phyloP scores from a whole-genome alignment of 1,139 yeast species.

The Pichia sp. region DNA sequence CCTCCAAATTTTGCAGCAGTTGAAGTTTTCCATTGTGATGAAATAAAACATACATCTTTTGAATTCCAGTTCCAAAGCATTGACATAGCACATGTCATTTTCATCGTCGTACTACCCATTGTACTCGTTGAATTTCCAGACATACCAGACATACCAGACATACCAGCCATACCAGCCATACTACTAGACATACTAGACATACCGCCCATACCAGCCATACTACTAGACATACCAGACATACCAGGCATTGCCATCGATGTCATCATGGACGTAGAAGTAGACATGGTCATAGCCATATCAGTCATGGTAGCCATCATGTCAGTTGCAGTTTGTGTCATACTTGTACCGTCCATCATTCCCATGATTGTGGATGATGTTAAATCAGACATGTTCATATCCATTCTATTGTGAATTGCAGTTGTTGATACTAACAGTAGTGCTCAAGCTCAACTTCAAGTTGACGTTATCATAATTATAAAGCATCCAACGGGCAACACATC shows the following conservation, averaged over 20 bases:
- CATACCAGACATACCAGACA: slow-evolving; percentile 3
- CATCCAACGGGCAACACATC: background rate
- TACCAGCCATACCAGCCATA: slow-evolving; percentile 2
- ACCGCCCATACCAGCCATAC: background rate
- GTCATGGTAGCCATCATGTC: background rate
- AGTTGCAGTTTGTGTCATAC: background rate
- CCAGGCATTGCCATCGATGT: background rate
- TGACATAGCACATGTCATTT: slow-evolving; percentile 16
- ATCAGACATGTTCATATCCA: background rate
- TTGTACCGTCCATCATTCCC: background rate
- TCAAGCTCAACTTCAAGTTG: background rate
- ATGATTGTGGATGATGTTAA: background rate
- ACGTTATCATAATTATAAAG: background rate
- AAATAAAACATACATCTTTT: slow-evolving; percentile 54
- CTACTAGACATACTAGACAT: background rate
- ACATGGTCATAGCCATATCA: slow-evolving; percentile 7
- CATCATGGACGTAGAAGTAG: background rate
- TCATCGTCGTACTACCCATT: slow-evolving; percentile 4
- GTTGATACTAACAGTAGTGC: background rate
- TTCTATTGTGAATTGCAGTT: background rate
- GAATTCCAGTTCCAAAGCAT: slow-evolving; percentile 58
- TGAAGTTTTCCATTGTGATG: slow-evolving; percentile 57
- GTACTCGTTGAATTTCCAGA: slow-evolving; percentile 1
- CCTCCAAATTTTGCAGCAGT: slow-evolving; percentile 61
- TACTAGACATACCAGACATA: background rate